Evolutionary conservation across 73 alveolate genomes (phyloP), one percentile per base, ranked within the genome.

Genomic region (Uronychia binucleata): DNA sequence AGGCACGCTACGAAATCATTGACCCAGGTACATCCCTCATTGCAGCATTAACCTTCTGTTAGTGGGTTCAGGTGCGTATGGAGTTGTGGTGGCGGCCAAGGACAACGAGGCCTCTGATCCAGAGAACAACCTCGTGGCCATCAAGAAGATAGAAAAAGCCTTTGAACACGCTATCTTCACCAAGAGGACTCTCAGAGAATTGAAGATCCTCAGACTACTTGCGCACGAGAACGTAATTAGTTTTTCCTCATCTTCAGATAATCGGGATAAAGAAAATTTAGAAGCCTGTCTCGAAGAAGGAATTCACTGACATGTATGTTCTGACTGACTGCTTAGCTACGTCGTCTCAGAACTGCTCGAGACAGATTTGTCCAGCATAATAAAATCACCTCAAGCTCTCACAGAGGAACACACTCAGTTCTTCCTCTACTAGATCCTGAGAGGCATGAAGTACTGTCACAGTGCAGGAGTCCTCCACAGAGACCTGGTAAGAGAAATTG

Each of bases 361-460:
- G 82, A 91, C 96, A 28, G 96, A 91, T 59, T 46, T 91, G 75
- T 93, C 90, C 0, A 34, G 86, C 30, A 91, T 90, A 32, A 57
- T 33, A 19, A 90, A 89, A 75, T 90, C 95, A 1, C 58, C 82
- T 13, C 93, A 90, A 57, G 79, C 85, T 67, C 83, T 87, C 27
- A 30, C 91, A 27, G 83, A 83, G 57, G 99, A 97, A 34, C 99
- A 98, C 85, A 95, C 95, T 81, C 97, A 96, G 78, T 98, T 94
- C 93, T 98, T 98, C 91, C 88, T 97, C 76, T 98, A 96, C 84
- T 96, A 98, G 90, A 91, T 97, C 26, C 85, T 94, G 79, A 87
- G 99, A 87, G 99, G 99, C 19, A 86, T 96, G 58, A 95, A 96
- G 85, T 97, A 93, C 85, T 86, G 96, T 75, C 99, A 97, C 89